Conservation (phyloP, 495 filamentous ascomycete species). For the Sordaria brevicollis region DNA sequence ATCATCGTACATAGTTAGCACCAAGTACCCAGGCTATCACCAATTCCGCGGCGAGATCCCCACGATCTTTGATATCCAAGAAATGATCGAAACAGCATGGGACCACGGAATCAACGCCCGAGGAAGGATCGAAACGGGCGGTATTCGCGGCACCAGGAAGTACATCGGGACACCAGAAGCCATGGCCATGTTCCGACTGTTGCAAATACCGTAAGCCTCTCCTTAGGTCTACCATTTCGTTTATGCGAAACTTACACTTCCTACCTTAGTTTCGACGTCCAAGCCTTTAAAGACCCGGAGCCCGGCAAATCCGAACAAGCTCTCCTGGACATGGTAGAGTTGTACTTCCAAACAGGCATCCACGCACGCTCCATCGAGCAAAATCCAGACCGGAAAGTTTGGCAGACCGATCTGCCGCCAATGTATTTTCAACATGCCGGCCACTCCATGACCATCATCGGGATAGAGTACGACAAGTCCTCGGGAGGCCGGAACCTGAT, state of each 20-base stretch:
- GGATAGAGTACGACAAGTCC: constrained; percentile 58
- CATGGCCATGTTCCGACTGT: constrained; percentile 62
- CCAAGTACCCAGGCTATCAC: constrained; percentile 45
- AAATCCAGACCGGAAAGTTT: constrained; percentile 39
- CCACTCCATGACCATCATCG: constrained; percentile 88
- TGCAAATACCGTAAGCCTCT: constrained; percentile 57
- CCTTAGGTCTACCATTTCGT: constrained; percentile 31
- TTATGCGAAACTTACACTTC: not conserved
- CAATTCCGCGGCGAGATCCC: constrained; percentile 55
- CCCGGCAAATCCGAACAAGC: constrained; percentile 20
- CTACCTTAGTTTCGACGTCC: constrained; percentile 25
- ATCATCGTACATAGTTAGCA: constrained; percentile 60
- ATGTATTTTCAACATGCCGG: constrained; percentile 89
- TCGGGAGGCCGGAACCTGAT: constrained; percentile 64
- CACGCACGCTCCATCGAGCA: not conserved
- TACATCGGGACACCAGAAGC: constrained; percentile 95
- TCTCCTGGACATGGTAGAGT: constrained; percentile 58
- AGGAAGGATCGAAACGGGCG: constrained; percentile 74
- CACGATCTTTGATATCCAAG: constrained; percentile 73
- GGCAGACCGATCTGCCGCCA: constrained; percentile 60
- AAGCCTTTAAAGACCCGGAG: constrained; percentile 26
- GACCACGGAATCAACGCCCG: constrained; percentile 68
- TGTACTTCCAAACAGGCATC: constrained; percentile 55
- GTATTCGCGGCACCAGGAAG: constrained; percentile 78
- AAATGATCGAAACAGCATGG: constrained; percentile 86